phyloP scores from a whole-genome alignment of 306 rosid species.

The Pterocarpus santalinus region DNA sequence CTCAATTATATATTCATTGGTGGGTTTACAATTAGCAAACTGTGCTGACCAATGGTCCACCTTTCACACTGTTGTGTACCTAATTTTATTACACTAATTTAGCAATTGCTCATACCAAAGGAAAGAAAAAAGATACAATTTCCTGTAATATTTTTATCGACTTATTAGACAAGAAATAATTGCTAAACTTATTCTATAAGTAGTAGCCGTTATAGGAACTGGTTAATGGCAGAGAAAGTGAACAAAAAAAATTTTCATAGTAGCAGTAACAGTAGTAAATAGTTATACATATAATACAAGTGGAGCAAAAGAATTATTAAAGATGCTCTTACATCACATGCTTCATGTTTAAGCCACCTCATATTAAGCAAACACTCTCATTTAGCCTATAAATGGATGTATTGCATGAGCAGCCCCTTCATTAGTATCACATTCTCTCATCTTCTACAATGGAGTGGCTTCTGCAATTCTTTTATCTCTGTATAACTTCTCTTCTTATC shows the following conservation, averaged over 20 bases:
- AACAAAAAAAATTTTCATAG: neutral
- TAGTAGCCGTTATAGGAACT: slow-evolving; percentile 12
- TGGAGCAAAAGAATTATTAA: slow-evolving; percentile 38
- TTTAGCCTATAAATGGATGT: slow-evolving; percentile 50
- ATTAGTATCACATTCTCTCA: slow-evolving; percentile 19
- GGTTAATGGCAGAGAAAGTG: slow-evolving; percentile 16
- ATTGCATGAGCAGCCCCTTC: slow-evolving; percentile 35
- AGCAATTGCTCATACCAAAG: neutral
- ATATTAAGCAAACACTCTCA: slow-evolving; percentile 36
- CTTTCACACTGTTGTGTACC: neutral
- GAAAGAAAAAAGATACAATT: neutral
- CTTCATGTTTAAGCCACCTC: slow-evolving; percentile 42
- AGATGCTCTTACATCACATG: slow-evolving; percentile 51
- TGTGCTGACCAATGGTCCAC: neutral
- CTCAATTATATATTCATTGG: neutral
- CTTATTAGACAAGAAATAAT: slow-evolving; percentile 5
- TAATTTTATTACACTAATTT: neutral
- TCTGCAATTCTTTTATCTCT: slow-evolving; percentile 51
- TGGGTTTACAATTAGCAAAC: slow-evolving; percentile 31
- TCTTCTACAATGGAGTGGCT: slow-evolving; percentile 63
- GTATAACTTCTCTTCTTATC: slow-evolving; percentile 48
- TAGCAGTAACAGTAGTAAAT: slow-evolving; percentile 6
- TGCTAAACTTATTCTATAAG: neutral
- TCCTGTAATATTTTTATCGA: slow-evolving; percentile 7
- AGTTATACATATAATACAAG: neutral